A percentile compares a stretch with the other conserved stretches of the same genome.
Conservation (phyloP, 495 filamentous ascomycete genomes). For the Aspergillus homomorphus region DNA sequence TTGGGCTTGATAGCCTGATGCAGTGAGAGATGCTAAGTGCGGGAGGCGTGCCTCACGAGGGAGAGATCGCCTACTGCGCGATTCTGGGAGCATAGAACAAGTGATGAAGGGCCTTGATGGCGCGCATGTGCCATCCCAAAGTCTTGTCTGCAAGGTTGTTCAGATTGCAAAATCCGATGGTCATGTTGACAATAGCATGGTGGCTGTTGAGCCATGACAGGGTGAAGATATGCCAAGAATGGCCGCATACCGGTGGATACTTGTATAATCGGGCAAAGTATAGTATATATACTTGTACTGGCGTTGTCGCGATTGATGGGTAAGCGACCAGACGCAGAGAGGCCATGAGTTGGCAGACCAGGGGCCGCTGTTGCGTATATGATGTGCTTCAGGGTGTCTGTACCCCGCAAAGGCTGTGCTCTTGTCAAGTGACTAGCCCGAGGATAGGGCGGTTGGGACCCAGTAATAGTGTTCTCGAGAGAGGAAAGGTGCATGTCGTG, state of each 20-base stretch:
- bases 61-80: background rate
- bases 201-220: background rate
- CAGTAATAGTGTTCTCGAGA: background rate
- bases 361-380: background rate
- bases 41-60: background rate
- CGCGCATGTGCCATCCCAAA: background rate
- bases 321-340: background rate
- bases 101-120: background rate
- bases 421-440: background rate
- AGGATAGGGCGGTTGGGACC: background rate
- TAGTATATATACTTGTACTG: background rate
- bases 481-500: background rate
- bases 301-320: background rate
- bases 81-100: background rate
- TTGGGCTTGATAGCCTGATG: background rate
- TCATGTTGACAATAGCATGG: background rate
- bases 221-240: background rate
- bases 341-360: slow-evolving; percentile 5
- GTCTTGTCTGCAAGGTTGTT: background rate
- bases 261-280: background rate
- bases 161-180: background rate
- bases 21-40: background rate
- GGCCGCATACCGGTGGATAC: background rate
- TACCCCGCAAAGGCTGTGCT: slow-evolving; percentile 3
- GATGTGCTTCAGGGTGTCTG: background rate